Evolutionary conservation across 106 monocot species (phyloP), one percentile per base, ranked within the genome.

Genomic region (Posidonia australis): DNA sequence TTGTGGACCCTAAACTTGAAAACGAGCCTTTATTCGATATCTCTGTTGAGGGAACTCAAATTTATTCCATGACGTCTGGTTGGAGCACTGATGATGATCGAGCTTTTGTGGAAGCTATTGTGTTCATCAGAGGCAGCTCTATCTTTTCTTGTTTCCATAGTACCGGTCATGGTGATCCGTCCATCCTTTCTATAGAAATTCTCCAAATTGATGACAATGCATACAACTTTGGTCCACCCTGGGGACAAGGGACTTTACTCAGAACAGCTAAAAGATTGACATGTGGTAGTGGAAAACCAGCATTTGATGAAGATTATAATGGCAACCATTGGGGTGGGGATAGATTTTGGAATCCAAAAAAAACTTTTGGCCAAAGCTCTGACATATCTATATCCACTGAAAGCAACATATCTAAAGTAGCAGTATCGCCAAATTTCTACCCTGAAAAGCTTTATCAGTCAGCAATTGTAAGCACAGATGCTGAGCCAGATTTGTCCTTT

Each of bases 101-200:
- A 59, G 85, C 91, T 32, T 98, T 98, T 83, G 80, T 67, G 28
- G 98, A 98, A 60, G 82, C 81, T 51, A 60, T 79, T 36, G 58
- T 98, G n/a, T 81, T 83, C 77, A 65, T 91, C 20, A 70, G 67
- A n/a, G 87, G 73, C 57, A 60, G 32, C 31, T 78, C 77, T 13
- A 46, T 85, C 7, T 85, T 72, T 12, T 69, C 61, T 70, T 98
- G 98, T 58, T 91, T 98, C 58, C 98, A 98, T 42, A 81, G 91
- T 63, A 98, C 87, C 41, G 98, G 98, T 49, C 91, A 88, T 71
- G 98, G 91, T 51, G 91, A 98, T 68, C 98, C 98, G 44, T 80
- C 98, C 19, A 69, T 98, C 21, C 80, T 98, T 51, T 90, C 98
- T 2, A 71, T 98, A 56, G 98, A 98, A 81, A 58, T 85, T 63